Base-by-base conservation (phyloP, 2,329 filamentous ascomycete species). In the Pseudopithomyces maydicus region DNA sequence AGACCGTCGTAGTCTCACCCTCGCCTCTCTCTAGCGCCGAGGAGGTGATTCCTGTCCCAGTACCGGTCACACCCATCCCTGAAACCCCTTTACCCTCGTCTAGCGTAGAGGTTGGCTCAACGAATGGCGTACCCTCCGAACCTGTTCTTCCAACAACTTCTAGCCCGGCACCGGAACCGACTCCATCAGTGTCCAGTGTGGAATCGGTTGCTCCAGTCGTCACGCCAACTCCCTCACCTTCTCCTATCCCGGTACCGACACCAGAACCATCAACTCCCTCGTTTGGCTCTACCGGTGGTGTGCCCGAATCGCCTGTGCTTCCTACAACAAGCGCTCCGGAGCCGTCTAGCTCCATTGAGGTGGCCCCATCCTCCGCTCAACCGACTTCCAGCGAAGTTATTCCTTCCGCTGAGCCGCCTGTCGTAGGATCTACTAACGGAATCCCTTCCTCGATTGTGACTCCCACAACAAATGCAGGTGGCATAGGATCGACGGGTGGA, bases 1-100 rank as follows among this genome's bases (percentile, higher is more conserved):
- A 58, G 6, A 61, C 68, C 8, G 55, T 65, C 3, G 59, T 58
- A 15, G 54, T 68, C 12, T 69, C 64, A 8, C 49, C 63, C 22
- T 62, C 68, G 17, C 54, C 57, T 11, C 39, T 43, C 7, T 46
- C 55, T 8, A 41, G 39, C 32, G 14, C 45, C 8, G 52, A 38
- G 6, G 44, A 35, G 20, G 22, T 39, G 35, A 33, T 29, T 35
- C 33, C 43, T 10, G 52, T 35, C 12, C 36, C 46, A 32, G 35
- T 33, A 12, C 35, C 35, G 5, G 26, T 22, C n/a, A 39, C 47
- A 8, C 22, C 45, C 1, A 51, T 55, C 2, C 6, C 35, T 10
- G 52, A 48, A 22, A 56, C 33, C 11, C 23, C 43, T 19, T 6
- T n/a, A 48, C 11, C 29, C 36, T 48, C 45, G 29, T 22, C 32